Evolutionary conservation across 305 asterid species (phyloP).

Genomic region (Fraxinus greggii): DNA sequence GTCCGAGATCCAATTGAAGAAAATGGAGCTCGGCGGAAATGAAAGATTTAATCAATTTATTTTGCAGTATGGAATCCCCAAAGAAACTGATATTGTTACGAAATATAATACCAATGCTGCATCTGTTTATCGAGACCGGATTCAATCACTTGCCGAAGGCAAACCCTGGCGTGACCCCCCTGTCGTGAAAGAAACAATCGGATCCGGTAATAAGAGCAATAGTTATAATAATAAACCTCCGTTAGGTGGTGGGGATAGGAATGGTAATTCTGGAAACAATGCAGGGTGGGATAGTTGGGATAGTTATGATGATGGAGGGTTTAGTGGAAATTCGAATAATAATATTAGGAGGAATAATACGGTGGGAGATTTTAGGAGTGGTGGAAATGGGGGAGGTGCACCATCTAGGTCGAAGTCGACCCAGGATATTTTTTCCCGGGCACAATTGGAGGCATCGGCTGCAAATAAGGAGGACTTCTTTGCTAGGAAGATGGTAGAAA

Average conservation of each 20-base stretch:
- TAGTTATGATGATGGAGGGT: conserved; percentile 54
- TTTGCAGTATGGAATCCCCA: conserved; percentile 60
- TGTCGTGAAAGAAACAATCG: conserved; percentile 50
- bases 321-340: conserved; percentile 21
- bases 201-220: conserved; percentile 22
- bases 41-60: conserved; percentile 59
- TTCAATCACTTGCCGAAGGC: conserved; percentile 80
- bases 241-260: conserved; percentile 32
- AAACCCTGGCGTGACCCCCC: conserved; percentile 84
- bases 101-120: conserved; percentile 84
- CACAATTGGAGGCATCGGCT: conserved; percentile 77
- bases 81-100: conserved; percentile 68
- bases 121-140: conserved; percentile 68
- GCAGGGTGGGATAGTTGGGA: conserved; percentile 88
- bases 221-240: conserved; percentile 54
- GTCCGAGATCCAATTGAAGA: conserved; percentile 88
- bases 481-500: conserved; percentile 63
- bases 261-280: conserved; percentile 35
- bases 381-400: conserved; percentile 42
- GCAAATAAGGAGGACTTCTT: conserved; percentile 72
- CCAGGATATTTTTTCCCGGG: conserved; percentile 54
- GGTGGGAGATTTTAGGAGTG: conserved; percentile 70
- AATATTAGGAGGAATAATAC: conserved; percentile 69
- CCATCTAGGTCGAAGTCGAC: conserved; percentile 68
- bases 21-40: conserved; percentile 87